These are phyloP conservation scores for Fusarium nisikadoi DNA, from an alignment of 2,329 filamentous ascomycete species.

Conservation along the genomic window DNA sequence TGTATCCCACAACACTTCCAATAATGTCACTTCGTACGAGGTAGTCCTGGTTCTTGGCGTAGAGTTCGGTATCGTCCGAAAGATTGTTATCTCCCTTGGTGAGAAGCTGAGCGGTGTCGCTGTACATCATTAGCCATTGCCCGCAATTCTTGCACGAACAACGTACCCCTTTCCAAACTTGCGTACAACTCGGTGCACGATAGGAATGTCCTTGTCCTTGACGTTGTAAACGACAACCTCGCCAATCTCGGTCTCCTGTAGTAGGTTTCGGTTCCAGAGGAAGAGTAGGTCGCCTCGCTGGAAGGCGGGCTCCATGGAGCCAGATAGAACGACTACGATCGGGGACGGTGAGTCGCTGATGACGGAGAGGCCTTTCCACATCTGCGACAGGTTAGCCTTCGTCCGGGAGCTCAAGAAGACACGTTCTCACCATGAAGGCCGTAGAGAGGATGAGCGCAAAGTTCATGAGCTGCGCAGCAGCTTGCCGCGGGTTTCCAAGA, in stretches of 20 bases:
- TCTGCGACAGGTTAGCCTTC: slow-evolving; percentile 52
- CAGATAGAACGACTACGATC: slow-evolving; percentile 85
- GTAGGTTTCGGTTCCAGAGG: slow-evolving; percentile 77
- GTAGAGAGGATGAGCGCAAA: slow-evolving; percentile 91
- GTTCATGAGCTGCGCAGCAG: slow-evolving; percentile 84
- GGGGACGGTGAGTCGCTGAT: slow-evolving; percentile 79
- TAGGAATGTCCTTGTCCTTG: slow-evolving; percentile 93
- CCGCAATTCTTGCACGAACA: too few relatives aligned
- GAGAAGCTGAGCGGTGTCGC: slow-evolving; percentile 75
- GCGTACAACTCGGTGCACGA: slow-evolving; percentile 92
- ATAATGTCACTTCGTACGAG: slow-evolving; percentile 90
- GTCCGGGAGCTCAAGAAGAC: neutral
- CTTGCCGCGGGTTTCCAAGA: slow-evolving; percentile 81
- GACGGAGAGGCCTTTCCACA: slow-evolving; percentile 91
- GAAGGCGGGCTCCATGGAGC: slow-evolving; percentile 87
- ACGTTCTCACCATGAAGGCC: slow-evolving; percentile 78
- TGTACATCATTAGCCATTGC: slow-evolving; percentile 42
- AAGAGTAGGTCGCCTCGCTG: slow-evolving; percentile 81
- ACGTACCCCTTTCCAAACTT: slow-evolving; percentile 70
- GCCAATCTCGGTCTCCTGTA: slow-evolving; percentile 65
- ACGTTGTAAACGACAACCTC: slow-evolving; percentile 80
- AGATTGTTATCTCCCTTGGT: slow-evolving; percentile 98
- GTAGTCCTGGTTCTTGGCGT: slow-evolving; percentile 87
- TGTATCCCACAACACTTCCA: slow-evolving; percentile 89
- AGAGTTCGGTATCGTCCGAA: slow-evolving; percentile 89